These are phyloP conservation scores for Jamesozyma jinghongensis DNA, from an alignment of 805 yeast genomes.

Conservation along the genomic window DNA sequence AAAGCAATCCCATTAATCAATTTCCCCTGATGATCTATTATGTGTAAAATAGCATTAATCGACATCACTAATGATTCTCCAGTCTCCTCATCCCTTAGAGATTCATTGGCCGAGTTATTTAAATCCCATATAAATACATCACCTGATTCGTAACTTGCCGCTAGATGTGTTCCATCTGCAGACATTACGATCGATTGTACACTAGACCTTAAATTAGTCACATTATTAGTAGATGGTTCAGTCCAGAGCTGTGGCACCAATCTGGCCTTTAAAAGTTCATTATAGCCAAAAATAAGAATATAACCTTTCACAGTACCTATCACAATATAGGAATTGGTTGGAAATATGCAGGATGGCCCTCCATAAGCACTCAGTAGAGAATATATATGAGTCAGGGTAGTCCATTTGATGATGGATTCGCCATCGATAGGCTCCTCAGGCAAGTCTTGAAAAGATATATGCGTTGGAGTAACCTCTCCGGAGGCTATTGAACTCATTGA, in stretches of 20 bases:
- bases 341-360: slow-evolving; percentile 38
- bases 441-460: too few species aligned
- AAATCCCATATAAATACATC: slow-evolving; percentile 62
- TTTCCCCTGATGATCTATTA: slow-evolving; percentile 28
- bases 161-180: slow-evolving; percentile 58
- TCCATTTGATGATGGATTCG: slow-evolving; percentile 12
- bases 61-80: slow-evolving; percentile 4
- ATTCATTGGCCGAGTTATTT: slow-evolving; percentile 4
- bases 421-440: not conserved
- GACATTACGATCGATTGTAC: slow-evolving; percentile 54
- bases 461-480: too few species aligned
- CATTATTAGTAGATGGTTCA: not conserved
- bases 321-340: slow-evolving; percentile 39
- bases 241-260: slow-evolving; percentile 14
- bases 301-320: slow-evolving; percentile 66
- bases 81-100: not conserved
- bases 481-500: too few species aligned
- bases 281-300: slow-evolving; percentile 57
- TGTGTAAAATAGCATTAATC: slow-evolving; percentile 22
- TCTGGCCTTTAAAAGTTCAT: slow-evolving; percentile 45
- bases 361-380: slow-evolving; percentile 37
- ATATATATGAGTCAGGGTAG: slow-evolving; percentile 17
- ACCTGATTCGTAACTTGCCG: slow-evolving; percentile 63
- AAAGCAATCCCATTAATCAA: slow-evolving; percentile 39
- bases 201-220: slow-evolving; percentile 30